Base-by-base conservation (phyloP, 371 early-diverging fungal species). In the Syncephalis plumigaleata region DNA sequence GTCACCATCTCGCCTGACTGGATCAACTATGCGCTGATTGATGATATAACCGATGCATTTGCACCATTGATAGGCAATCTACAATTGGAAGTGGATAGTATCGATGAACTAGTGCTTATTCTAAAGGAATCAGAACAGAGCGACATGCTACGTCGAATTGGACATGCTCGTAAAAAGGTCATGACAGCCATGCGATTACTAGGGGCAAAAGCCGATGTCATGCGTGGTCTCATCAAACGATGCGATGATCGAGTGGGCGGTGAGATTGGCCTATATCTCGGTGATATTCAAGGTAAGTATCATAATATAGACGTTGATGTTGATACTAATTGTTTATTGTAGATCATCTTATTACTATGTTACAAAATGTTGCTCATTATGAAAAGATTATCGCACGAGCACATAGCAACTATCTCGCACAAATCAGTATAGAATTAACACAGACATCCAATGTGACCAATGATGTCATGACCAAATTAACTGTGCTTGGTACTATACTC, bases 301-400 rank as follows among this genome's bases (percentile, higher is more conserved):
- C 13, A 17, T n/a, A 21, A 16, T 7, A n/a, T 27, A n/a, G 16
- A 9, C 9, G 21, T 38, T 13, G 15, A 24, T 9, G 36, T 38
- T 25, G 46, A 40, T 37, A 7, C 1, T 44, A 23, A 22, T 8
- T 13, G 7, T 40, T 9, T 3, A 5, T n/a, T 18, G 1, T 64
- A 74, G 94, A 94, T 57, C 96, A 97, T 58, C 80, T 94, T 8
- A 65, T 91, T 39, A 91, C 95, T 16, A 91, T 94, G 91, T 60
- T 84, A 26, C 90, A 91, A 58, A 92, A 86, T 50, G 61, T 92
- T 20, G 71, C 69, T 9, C 93, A 93, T 57, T 87, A 84, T 54
- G 95, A 95, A 49, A 77, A 80, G 42, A 86, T 88, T 15, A 66
- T 97, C 8, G 81, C 89, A 2, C 67, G 94, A 8, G 77, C 91